These are phyloP conservation scores for Prosopis cineraria DNA, from an alignment of 306 rosid species.

Conservation along the genomic window DNA sequence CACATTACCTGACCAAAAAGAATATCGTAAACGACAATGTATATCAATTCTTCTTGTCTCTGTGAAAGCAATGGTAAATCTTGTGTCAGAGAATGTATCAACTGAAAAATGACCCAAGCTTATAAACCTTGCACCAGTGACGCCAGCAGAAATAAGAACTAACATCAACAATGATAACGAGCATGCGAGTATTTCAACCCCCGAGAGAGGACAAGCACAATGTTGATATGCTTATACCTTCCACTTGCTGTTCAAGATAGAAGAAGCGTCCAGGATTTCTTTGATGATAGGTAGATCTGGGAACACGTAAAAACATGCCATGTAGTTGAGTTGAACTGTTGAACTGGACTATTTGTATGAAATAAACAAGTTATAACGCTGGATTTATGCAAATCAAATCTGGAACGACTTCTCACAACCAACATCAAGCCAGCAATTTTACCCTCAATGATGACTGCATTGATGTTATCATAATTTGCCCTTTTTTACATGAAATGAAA, in stretches of 20 bases:
- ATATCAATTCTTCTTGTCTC: conserved; percentile 78
- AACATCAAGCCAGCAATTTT: not conserved
- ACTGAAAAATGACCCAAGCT: not conserved
- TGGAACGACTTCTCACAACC: not conserved
- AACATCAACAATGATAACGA: conserved; percentile 4
- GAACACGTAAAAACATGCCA: conserved; percentile 16
- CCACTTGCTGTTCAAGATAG: conserved; percentile 69
- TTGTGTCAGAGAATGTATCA: not conserved
- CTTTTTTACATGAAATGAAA: not conserved
- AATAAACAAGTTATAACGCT: not conserved
- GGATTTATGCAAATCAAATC: not conserved
- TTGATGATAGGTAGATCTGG: conserved; percentile 80
- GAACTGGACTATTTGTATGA: not conserved
- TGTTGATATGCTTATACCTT: conserved; percentile 51
- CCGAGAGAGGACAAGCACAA: not conserved
- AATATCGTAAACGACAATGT: conserved; percentile 76
- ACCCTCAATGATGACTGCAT: not conserved
- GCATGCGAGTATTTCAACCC: not conserved
- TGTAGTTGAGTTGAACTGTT: not conserved
- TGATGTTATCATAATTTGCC: not conserved
- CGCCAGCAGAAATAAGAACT: not conserved
- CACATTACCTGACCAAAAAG: conserved; percentile 79
- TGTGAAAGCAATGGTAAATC: conserved; percentile 29
- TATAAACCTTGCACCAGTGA: not conserved
- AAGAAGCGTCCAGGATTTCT: conserved; percentile 57